phyloP scores from a whole-genome alignment of 2,329 filamentous ascomycete species.

The Xylariaceae sp. region DNA sequence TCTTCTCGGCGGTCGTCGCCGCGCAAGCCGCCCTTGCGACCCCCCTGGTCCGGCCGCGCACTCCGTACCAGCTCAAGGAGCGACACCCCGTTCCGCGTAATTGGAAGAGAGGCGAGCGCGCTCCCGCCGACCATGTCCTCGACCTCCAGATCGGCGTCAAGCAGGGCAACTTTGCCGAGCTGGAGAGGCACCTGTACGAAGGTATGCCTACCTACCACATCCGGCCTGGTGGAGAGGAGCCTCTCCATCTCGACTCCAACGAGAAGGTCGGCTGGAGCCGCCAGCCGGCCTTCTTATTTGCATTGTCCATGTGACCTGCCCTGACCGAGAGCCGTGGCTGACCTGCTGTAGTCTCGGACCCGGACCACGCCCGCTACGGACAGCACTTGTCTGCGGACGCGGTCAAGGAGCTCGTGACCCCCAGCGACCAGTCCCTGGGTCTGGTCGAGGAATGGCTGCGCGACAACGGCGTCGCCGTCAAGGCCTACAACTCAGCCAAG shows the following conservation, averaged over 20 bases:
- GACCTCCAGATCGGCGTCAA: slow-evolving; percentile 51
- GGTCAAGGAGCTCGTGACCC: slow-evolving; percentile 45
- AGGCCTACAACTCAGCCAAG: slow-evolving; percentile 42
- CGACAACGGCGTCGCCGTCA: slow-evolving; percentile 40
- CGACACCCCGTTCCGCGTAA: slow-evolving; percentile 41
- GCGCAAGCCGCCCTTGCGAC: slow-evolving; percentile 16
- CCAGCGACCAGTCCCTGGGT: slow-evolving; percentile 41
- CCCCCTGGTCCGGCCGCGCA: slow-evolving; percentile 17
- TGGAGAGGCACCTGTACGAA: slow-evolving; percentile 44
- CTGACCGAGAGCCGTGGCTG: too few species aligned
- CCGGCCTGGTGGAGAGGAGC: not conserved
- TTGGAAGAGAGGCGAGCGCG: slow-evolving; percentile 41
- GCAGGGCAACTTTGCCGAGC: slow-evolving; percentile 46
- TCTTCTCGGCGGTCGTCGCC: slow-evolving; percentile 20
- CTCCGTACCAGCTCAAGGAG: slow-evolving; percentile 41
- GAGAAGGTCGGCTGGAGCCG: too few species aligned
- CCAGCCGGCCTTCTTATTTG: too few species aligned
- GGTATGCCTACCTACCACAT: slow-evolving; percentile 10
- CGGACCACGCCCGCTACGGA: slow-evolving; percentile 45
- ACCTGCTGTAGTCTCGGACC: slow-evolving; percentile 49
- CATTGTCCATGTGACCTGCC: too few species aligned
- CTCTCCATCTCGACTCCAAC: slow-evolving; percentile 4
- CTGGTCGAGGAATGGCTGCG: slow-evolving; percentile 49
- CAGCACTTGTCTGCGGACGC: slow-evolving; percentile 43
- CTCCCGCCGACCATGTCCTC: slow-evolving; percentile 40